Base-by-base conservation (phyloP, 1,139 yeast species). In the Candida tetrigidarum region DNA sequence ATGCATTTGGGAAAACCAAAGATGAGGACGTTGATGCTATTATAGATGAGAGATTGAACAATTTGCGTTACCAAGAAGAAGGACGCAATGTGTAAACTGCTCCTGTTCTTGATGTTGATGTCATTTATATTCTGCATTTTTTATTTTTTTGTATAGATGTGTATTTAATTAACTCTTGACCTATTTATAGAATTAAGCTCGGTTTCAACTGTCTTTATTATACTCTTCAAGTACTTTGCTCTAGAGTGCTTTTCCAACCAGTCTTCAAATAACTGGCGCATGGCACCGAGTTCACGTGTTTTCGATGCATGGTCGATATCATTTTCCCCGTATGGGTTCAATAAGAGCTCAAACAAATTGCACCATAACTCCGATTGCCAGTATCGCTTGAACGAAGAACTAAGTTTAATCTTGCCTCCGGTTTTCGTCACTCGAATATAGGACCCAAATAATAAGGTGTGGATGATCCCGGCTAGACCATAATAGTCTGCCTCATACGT, bases 401-500 rank as follows among this genome's bases (percentile, higher is more conserved):
- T 58, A 18, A 86, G 56, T 15, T 62, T 64, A 42, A 74, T 62
- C 3, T 54, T 57, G 1, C 69, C 69, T 33, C 56, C 57, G 25
- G 48, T 36, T 27, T 58, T 51, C 9, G 59, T 60, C 0, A 81
- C 69, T 43, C 78, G 80, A 25, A 91, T 83, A 47, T 78, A 76
- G 29, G 73, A 71, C 0, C 93, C 92, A 66, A 82, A 87, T 34
- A 92, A 69, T 69, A 92, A 63, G 0, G 85, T 76, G 57, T 91
- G 95, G 1, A 89, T 68, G 0, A 87, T 79, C 27, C 85, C 79
- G 0, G 97, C 97, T 22, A 89, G 53, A 0, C 97, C 97, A 59
- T 79, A 87, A 60, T 90, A 90, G 64, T 92, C 98, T 3, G 87
- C 84, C 57, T 91, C 92, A 58, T 77, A 89, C 2, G 81, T 78